Evolutionary conservation across 2,329 filamentous ascomycete genomes (phyloP).

Genomic region (Didymella keratinophila): DNA sequence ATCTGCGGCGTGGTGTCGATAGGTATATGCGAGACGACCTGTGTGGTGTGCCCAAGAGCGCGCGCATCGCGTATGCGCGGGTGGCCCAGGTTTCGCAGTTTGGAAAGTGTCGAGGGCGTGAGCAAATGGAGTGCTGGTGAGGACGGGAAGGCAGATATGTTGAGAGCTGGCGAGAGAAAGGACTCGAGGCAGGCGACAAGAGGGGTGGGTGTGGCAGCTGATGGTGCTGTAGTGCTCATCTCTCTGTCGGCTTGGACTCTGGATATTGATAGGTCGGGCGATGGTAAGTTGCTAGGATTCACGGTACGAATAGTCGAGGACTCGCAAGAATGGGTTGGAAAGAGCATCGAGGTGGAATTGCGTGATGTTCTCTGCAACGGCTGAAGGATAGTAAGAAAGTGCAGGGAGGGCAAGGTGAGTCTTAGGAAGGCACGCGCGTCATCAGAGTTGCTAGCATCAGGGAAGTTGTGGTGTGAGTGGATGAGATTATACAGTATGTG

Average conservation of each 20-base stretch:
- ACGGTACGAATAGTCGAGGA: background rate
- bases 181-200: conserved; percentile 41
- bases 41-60: conserved; percentile 28
- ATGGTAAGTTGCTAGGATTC: background rate
- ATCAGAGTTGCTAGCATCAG: background rate
- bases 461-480: background rate
- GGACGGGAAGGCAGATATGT: conserved; percentile 7
- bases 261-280: background rate
- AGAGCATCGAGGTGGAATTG: background rate
- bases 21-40: conserved; percentile 41
- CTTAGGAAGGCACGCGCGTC: background rate
- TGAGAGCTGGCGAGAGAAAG: conserved; percentile 30
- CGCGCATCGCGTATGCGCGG: conserved; percentile 38
- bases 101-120: conserved; percentile 27
- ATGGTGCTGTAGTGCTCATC: conserved; percentile 14
- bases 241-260: background rate
- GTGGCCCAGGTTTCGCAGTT: conserved; percentile 34
- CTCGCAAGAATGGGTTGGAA: background rate
- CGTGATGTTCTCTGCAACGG: background rate
- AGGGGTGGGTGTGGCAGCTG: conserved; percentile 7
- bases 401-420: background rate
- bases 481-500: background rate
- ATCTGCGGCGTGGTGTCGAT: conserved; percentile 23
- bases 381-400: background rate
- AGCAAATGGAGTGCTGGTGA: conserved; percentile 31